A percentile compares a stretch with the other conserved stretches of the same genome.
These are phyloP conservation scores for Fomes fomentarius DNA, from an alignment of 1,284 basidiomycete genomes.

Conservation along the genomic window DNA sequence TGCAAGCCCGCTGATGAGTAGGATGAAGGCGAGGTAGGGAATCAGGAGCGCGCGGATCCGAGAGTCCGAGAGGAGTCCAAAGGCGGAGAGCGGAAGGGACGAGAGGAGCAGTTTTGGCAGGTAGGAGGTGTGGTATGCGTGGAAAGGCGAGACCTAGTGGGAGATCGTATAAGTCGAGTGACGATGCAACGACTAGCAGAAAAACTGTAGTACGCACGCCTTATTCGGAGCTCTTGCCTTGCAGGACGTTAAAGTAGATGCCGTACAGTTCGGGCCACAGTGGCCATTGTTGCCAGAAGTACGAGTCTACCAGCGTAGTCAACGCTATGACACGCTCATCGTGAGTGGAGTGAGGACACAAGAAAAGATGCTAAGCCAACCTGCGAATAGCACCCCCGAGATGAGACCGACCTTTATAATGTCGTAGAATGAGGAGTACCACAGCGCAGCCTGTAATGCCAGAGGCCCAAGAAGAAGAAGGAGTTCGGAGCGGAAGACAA, in stretches of 20 bases:
- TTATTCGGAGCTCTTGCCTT: slow-evolving; percentile 91
- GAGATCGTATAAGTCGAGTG: no score
- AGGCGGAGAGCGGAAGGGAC: slow-evolving; percentile 63
- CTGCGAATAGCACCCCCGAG: slow-evolving; percentile 56
- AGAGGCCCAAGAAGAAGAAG: slow-evolving; percentile 68
- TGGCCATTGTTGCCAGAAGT: slow-evolving; percentile 76
- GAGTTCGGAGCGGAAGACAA: slow-evolving; percentile 85
- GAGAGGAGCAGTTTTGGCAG: slow-evolving; percentile 84
- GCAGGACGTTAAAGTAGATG: slow-evolving; percentile 85
- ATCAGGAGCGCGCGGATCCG: slow-evolving; percentile 55
- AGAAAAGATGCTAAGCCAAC: slow-evolving; percentile 43
- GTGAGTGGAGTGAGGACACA: background rate
- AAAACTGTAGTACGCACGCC: no score
- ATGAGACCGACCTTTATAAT: slow-evolving; percentile 58
- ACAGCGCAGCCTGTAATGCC: slow-evolving; percentile 57
- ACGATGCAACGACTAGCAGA: no score
- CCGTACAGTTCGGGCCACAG: slow-evolving; percentile 90
- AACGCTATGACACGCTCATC: slow-evolving; percentile 58
- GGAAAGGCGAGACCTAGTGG: slow-evolving; percentile 76
- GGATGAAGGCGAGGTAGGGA: slow-evolving; percentile 61
- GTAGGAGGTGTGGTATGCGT: slow-evolving; percentile 70
- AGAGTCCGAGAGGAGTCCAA: slow-evolving; percentile 51
- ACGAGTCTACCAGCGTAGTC: slow-evolving; percentile 78
- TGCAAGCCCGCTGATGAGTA: slow-evolving; percentile 72
- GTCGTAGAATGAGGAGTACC: slow-evolving; percentile 45